Evolutionary conservation across 495 filamentous ascomycete genomes (phyloP).

Genomic region (Tuber calosporum): DNA sequence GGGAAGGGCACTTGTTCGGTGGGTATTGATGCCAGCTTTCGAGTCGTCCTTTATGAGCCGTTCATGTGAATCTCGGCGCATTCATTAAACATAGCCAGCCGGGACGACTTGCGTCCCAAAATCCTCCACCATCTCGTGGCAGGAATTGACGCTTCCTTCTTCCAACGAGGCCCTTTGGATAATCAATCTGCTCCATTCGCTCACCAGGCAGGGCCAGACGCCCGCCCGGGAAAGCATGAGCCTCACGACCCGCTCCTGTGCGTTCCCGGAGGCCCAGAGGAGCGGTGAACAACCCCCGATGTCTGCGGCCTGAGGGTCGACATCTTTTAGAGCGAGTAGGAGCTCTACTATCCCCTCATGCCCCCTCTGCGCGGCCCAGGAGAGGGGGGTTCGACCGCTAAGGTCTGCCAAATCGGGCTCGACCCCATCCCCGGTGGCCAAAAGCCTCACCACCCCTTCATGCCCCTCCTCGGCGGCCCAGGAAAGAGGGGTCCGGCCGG

Average conservation of each 20-base stretch:
- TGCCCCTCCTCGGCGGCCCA: constrained; percentile 40
- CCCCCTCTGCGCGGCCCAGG: constrained; percentile 4
- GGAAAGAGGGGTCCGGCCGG: constrained; percentile 39
- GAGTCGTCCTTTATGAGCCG: background rate
- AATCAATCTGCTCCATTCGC: background rate
- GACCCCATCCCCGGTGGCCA: constrained; percentile 29
- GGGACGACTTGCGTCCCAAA: background rate
- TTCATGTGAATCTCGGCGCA: background rate
- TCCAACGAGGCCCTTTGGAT: background rate
- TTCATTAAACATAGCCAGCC: background rate
- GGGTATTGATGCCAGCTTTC: background rate
- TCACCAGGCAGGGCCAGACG: background rate
- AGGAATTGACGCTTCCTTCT: background rate
- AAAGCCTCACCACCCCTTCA: constrained; percentile 28
- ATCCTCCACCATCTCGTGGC: too few relatives aligned
- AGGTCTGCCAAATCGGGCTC: background rate
- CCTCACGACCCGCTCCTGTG: background rate
- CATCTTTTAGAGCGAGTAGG: background rate
- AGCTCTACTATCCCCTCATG: background rate
- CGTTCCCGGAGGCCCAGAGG: background rate
- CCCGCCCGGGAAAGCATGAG: background rate
- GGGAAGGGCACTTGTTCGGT: background rate
- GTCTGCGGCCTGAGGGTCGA: background rate
- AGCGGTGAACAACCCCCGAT: background rate
- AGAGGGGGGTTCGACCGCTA: background rate